Conservation (phyloP, 2,329 filamentous ascomycete genomes). For the Exophiala sp. region DNA sequence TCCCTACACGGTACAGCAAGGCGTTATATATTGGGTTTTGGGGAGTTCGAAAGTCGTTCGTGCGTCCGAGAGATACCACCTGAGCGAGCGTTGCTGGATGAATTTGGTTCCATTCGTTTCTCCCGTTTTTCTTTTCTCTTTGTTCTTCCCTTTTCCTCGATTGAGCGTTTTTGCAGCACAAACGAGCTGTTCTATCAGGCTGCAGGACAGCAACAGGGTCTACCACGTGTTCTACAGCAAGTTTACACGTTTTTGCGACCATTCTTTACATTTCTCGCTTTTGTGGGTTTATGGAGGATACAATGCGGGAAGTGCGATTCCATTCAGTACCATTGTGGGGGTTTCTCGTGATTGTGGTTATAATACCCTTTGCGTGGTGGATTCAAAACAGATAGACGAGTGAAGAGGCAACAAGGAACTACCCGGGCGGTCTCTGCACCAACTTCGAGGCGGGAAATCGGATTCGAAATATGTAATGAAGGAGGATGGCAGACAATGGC, state of each 20-base stretch:
- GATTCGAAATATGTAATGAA: no score
- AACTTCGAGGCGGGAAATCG: no score
- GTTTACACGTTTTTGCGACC: not conserved
- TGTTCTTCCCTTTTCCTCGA: constrained; percentile 7
- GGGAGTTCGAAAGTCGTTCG: constrained; percentile 11
- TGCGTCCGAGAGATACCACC: constrained; percentile 23
- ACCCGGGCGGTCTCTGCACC: no score
- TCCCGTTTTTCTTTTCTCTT: not conserved
- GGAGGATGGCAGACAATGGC: no score
- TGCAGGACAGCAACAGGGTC: constrained; percentile 11
- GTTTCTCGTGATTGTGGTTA: not conserved
- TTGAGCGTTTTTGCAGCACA: constrained; percentile 21
- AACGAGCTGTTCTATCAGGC: constrained; percentile 4
- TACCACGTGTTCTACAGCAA: not conserved
- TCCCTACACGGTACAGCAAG: constrained; percentile 8
- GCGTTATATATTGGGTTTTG: constrained; percentile 10
- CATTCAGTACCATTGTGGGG: not conserved
- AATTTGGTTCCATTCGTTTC: not conserved
- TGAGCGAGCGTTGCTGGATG: constrained; percentile 12
- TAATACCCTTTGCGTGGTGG: no score
- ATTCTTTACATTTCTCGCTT: not conserved
- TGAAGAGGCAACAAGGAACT: not conserved
- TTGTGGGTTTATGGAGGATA: not conserved
- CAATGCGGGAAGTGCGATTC: not conserved
- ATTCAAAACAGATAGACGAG: not conserved